phyloP scores from a whole-genome alignment of 371 early-diverging fungal genomes.

The Mortierella polycephala region DNA sequence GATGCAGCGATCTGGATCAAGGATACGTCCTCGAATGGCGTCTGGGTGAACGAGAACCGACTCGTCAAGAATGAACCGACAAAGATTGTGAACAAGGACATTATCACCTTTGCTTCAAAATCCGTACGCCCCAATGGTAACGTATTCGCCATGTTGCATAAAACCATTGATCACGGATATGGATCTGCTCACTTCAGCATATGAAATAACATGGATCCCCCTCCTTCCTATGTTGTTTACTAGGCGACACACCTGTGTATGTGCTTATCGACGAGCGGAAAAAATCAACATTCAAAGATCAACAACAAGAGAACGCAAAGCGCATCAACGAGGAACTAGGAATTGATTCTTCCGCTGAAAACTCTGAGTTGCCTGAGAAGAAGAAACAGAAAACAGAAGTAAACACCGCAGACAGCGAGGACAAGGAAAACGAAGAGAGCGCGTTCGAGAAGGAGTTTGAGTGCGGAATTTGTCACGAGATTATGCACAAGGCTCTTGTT shows the following conservation, averaged over 20 bases:
- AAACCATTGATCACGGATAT: too few species aligned
- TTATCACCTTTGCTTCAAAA: slow-evolving; percentile 18
- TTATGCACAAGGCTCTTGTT: slow-evolving; percentile 41
- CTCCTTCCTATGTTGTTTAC: background rate
- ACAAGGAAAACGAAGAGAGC: slow-evolving; percentile 25
- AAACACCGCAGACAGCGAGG: background rate
- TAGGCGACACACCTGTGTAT: slow-evolving; percentile 11
- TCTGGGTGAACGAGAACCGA: slow-evolving; percentile 40
- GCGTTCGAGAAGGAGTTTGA: slow-evolving; percentile 49
- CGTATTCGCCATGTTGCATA: too few species aligned
- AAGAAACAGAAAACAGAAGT: slow-evolving; percentile 22
- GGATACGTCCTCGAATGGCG: slow-evolving; percentile 43
- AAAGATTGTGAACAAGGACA: slow-evolving; percentile 32
- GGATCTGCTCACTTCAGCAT: too few species aligned
- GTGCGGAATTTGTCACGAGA: slow-evolving; percentile 49
- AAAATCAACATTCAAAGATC: slow-evolving; percentile 2
- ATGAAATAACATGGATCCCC: too few species aligned
- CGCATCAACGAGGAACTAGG: slow-evolving; percentile 1
- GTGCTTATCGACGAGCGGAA: slow-evolving; percentile 38
- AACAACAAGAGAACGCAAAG: slow-evolving; percentile 7
- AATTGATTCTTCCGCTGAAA: background rate
- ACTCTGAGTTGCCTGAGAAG: slow-evolving; percentile 5
- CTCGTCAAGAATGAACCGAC: slow-evolving; percentile 27
- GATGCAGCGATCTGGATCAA: slow-evolving; percentile 42
- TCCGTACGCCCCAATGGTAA: slow-evolving; percentile 9